Conservation (phyloP, 2,329 filamentous ascomycete genomes). For the Trichoderma sp. region DNA sequence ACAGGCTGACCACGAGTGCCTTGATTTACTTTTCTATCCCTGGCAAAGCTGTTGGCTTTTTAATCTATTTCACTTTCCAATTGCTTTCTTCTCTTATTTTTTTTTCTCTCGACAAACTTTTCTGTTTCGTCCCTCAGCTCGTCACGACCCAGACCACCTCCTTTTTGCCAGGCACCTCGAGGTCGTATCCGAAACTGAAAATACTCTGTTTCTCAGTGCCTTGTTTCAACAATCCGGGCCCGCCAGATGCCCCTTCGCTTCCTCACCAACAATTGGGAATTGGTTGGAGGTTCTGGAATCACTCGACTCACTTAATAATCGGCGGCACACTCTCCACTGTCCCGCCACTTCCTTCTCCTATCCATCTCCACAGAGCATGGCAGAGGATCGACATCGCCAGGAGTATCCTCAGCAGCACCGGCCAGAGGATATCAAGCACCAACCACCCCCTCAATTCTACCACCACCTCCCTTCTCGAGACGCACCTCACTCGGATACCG, state of each 20-base stretch:
- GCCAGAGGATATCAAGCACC: slow-evolving; percentile 43
- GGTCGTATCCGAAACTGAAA: background rate
- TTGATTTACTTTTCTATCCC: background rate
- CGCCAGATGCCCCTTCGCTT: slow-evolving; percentile 18
- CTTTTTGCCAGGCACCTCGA: background rate
- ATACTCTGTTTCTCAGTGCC: background rate
- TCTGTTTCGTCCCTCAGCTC: background rate
- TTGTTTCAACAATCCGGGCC: background rate
- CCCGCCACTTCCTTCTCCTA: slow-evolving; percentile 18
- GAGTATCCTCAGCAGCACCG: slow-evolving; percentile 37
- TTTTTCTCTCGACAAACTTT: background rate
- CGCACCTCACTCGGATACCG: slow-evolving; percentile 33
- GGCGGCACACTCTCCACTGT: slow-evolving; percentile 3
- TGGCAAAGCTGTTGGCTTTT: background rate
- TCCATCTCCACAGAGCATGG: slow-evolving; percentile 36
- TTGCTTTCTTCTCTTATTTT: background rate
- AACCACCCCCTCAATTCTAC: slow-evolving; percentile 41
- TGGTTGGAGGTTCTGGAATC: slow-evolving; percentile 18
- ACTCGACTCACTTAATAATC: slow-evolving; percentile 19
- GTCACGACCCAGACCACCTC: background rate
- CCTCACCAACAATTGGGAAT: slow-evolving; percentile 13
- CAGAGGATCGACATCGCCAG: slow-evolving; percentile 40
- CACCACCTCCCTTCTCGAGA: slow-evolving; percentile 38
- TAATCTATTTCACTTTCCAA: background rate
- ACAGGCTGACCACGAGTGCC: background rate